These are phyloP conservation scores for Euphorbia peplus DNA, from an alignment of 345 rosid species.

Conservation along the genomic window DNA sequence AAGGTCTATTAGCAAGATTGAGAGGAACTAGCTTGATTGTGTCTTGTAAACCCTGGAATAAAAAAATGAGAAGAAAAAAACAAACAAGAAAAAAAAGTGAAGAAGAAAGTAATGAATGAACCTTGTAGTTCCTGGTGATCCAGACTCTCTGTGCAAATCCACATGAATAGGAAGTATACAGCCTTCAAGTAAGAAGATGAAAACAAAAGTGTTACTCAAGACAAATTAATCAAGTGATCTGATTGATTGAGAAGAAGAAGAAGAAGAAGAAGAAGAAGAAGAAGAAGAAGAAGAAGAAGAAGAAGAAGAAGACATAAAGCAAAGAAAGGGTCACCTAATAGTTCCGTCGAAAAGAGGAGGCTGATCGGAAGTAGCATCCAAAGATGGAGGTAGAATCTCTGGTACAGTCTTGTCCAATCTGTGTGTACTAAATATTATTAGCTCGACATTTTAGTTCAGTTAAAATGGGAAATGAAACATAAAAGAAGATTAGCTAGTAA, in stretches of 20 bases:
- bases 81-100: background rate
- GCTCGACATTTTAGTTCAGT: too few relatives aligned
- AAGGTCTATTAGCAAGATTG: slow-evolving; percentile 68
- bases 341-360: slow-evolving; percentile 78
- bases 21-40: slow-evolving; percentile 73
- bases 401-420: slow-evolving; percentile 29
- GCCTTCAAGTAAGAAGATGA: slow-evolving; percentile 32
- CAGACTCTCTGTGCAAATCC: slow-evolving; percentile 89
- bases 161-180: slow-evolving; percentile 58
- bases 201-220: too few relatives aligned
- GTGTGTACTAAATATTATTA: too few relatives aligned
- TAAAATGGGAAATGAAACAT: background rate
- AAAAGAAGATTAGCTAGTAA: background rate
- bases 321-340: slow-evolving; percentile 38
- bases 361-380: slow-evolving; percentile 55
- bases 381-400: slow-evolving; percentile 45
- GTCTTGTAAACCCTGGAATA: slow-evolving; percentile 71
- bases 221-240: too few relatives aligned
- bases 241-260: too few relatives aligned
- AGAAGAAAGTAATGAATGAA: too few relatives aligned
- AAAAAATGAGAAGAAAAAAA: background rate
- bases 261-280: background rate
- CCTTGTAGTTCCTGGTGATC: slow-evolving; percentile 92
- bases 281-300: background rate
- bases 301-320: background rate